Percentiles rank a stretch among this genome's conserved stretches.
These are phyloP conservation scores for Geotrichum histeridarum DNA, from an alignment of 1,139 yeast species.

Conservation along the genomic window DNA sequence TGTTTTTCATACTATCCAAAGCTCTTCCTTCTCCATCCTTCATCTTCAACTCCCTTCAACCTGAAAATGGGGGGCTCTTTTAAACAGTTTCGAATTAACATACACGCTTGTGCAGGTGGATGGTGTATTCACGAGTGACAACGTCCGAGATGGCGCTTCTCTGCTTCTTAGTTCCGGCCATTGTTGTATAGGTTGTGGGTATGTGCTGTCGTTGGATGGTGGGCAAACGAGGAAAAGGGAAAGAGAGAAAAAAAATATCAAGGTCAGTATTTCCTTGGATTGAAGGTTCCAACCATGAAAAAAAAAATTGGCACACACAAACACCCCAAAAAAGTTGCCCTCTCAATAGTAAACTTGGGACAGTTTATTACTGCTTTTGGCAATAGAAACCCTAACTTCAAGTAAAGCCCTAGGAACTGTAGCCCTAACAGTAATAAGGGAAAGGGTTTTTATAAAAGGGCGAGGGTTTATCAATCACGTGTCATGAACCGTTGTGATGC, in stretches of 20 bases:
- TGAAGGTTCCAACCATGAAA: no score
- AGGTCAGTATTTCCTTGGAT: neutral
- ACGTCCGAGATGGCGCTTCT: conserved; percentile 95
- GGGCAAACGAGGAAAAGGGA: conserved; percentile 15
- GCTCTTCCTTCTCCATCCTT: neutral
- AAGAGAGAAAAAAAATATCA: conserved; percentile 9
- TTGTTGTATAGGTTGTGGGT: conserved; percentile 22
- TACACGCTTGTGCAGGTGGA: conserved; percentile 99
- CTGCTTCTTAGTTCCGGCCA: conserved; percentile 45
- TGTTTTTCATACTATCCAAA: neutral
- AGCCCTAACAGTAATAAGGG: neutral
- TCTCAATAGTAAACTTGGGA: neutral
- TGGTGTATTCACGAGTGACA: conserved; percentile 99
- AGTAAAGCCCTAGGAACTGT: neutral
- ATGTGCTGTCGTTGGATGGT: conserved; percentile 11
- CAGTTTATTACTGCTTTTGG: neutral
- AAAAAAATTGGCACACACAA: no score
- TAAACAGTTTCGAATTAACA: conserved; percentile 42
- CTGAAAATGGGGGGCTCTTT: no score
- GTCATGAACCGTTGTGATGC: no score
- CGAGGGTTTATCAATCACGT: no score
- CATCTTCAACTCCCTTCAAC: neutral
- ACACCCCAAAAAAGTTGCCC: no score
- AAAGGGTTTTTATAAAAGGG: no score
- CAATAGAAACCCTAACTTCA: neutral